These are phyloP conservation scores for Cinnamomum chago DNA, from an alignment of 164 flowering plant species.

Conservation along the genomic window DNA sequence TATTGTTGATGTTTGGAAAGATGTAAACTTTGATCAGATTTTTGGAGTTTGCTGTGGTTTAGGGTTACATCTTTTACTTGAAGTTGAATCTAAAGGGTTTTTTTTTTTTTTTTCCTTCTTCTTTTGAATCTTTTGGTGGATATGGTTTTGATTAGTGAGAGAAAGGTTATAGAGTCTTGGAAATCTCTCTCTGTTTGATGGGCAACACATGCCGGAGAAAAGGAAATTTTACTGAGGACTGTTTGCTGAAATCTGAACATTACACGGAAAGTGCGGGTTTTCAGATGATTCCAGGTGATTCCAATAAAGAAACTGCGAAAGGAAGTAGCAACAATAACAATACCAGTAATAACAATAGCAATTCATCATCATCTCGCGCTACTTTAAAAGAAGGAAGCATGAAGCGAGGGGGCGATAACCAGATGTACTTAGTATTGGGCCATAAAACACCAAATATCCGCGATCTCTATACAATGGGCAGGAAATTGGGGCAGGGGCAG, in stretches of 20 bases:
- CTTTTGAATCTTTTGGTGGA: neutral
- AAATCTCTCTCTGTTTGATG: slow-evolving; percentile 56
- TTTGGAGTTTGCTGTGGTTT: too few species aligned
- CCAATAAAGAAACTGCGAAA: too few species aligned
- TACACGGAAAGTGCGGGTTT: slow-evolving; percentile 10
- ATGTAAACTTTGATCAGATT: too few species aligned
- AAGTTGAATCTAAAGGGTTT: neutral
- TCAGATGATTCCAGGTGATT: too few species aligned
- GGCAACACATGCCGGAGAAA: slow-evolving; percentile 98
- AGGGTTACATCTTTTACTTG: too few species aligned
- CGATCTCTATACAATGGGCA: slow-evolving; percentile 76
- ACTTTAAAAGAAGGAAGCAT: slow-evolving; percentile 39
- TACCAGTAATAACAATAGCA: neutral
- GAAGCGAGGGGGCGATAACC: slow-evolving; percentile 56
- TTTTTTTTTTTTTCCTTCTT: neutral
- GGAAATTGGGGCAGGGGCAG: slow-evolving; percentile 90
- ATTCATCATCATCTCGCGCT: slow-evolving; percentile 15
- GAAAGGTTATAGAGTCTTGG: slow-evolving; percentile 19
- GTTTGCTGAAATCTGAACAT: slow-evolving; percentile 31
- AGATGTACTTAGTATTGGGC: slow-evolving; percentile 69
- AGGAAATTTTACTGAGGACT: slow-evolving; percentile 52
- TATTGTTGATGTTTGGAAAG: too few species aligned
- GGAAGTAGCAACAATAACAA: slow-evolving; percentile 40
- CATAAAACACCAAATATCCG: slow-evolving; percentile 77
- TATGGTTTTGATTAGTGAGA: slow-evolving; percentile 22